Percentiles rank a stretch among this genome's conserved stretches.
These are phyloP conservation scores for Exophiala alcalophila DNA, from an alignment of 2,329 filamentous ascomycete genomes.

Conservation along the genomic window DNA sequence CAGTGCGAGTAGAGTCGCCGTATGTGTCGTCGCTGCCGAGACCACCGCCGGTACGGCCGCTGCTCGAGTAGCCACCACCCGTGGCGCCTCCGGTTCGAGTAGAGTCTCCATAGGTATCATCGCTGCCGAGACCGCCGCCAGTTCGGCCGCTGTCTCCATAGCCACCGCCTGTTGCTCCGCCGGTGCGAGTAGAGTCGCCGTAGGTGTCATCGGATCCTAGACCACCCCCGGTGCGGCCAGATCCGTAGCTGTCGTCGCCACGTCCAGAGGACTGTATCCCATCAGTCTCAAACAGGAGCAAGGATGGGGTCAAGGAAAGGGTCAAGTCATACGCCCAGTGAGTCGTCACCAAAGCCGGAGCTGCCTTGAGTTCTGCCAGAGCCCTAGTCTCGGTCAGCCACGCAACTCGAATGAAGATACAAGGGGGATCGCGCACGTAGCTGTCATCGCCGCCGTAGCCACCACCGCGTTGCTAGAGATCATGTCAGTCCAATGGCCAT, in stretches of 20 bases:
- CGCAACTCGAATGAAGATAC: too few species aligned
- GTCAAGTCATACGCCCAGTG: constrained; percentile 14
- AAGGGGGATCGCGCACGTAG: constrained; percentile 22
- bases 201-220: constrained; percentile 24
- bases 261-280: constrained; percentile 1
- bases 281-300: not conserved
- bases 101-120: constrained; percentile 25
- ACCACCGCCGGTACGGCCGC: constrained; percentile 19
- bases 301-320: not conserved
- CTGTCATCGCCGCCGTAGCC: constrained; percentile 28
- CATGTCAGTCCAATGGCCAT: constrained; percentile 4
- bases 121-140: constrained; percentile 13
- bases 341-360: constrained; percentile 23
- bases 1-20: constrained; percentile 18
- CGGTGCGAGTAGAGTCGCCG: constrained; percentile 16
- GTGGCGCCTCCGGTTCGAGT: constrained; percentile 9
- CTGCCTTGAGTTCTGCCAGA: constrained; percentile 13
- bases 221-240: constrained; percentile 22
- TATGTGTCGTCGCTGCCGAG: constrained; percentile 23
- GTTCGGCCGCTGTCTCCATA: constrained; percentile 13
- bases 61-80: constrained; percentile 1
- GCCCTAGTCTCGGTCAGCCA: constrained; percentile 7
- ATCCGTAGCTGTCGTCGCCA: constrained; percentile 11
- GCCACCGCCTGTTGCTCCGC: constrained; percentile 14
- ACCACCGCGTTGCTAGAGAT: constrained; percentile 23